Evolutionary conservation across 495 filamentous ascomycete genomes (phyloP), one percentile per base, ranked within the genome.

Genomic region (Hypoxylon crocopeplum): DNA sequence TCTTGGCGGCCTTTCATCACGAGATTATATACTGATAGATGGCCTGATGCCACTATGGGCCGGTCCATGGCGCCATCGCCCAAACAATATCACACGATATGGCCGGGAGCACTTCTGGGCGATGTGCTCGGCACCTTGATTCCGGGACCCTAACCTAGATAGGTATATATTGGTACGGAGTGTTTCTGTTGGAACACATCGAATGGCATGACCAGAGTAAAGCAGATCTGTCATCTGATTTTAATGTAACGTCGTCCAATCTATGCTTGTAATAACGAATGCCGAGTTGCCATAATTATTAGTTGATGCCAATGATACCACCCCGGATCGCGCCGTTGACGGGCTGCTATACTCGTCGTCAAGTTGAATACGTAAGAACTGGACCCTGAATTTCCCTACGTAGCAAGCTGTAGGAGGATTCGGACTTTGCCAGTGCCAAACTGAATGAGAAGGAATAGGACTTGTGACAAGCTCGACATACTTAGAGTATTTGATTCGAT

Each of bases 1-100:
- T 52, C 60, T 64, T 64, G 60, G 60, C 60, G 42, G 34, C 25
- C 29, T 17, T 56, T 46, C 41, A 59, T 54, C 60, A 58, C 40
- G 36, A 64, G 54, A 59, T 37, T 56, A 48, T 54, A 12, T 27
- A 36, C 46, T 37, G n/a, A 39, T n/a, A 20, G 15, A 51, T 51
- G 36, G 46, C 15, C 38, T 65, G 62, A 45, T 48, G 50, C 62
- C 54, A 63, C 48, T 27, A 20, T 64, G 56, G 55, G 38, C 27
- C 41, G 60, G 30, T 48, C 24, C 27, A 24, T 65, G 56, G 62
- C 54, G 62, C 62, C 62, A 65, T 42, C 17, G 10, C 34, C 25
- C 15, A 56, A 16, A 54, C n/a, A 16, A 60, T 15, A 65, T 59
- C 56, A 21, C 50, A 56, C 62, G 50, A 65, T 52, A 6, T 33